Evolutionary conservation across 1,284 basidiomycete genomes (phyloP).

Genomic region (Puccinia coronata): DNA sequence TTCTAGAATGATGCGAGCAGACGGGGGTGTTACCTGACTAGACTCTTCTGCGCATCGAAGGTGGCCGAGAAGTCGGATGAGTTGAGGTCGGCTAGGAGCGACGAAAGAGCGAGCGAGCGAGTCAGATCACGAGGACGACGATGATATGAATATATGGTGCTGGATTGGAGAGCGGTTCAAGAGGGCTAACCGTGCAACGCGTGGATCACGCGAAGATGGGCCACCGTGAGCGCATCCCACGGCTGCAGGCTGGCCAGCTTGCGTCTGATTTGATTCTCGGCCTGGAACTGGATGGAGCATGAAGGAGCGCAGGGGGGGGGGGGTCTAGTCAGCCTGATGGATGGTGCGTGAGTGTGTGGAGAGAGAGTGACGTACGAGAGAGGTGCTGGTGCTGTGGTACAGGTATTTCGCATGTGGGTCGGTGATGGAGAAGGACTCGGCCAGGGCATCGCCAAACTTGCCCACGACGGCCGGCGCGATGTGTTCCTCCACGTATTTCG

Average conservation of each 20-base stretch:
- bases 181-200: slow-evolving; percentile 20
- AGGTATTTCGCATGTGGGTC: slow-evolving; percentile 36
- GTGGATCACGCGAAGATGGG: slow-evolving; percentile 38
- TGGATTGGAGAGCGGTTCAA: no score
- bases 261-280: slow-evolving; percentile 44
- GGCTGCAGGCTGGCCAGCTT: slow-evolving; percentile 18
- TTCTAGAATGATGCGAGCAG: background rate
- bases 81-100: background rate
- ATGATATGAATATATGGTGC: background rate
- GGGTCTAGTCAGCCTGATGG: no score
- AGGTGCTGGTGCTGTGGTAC: slow-evolving; percentile 14
- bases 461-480: slow-evolving; percentile 8
- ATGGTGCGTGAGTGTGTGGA: no score
- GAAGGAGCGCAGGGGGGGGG: no score
- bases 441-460: slow-evolving; percentile 38
- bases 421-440: slow-evolving; percentile 32
- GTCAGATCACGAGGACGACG: background rate
- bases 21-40: slow-evolving; percentile 30
- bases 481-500: slow-evolving; percentile 44
- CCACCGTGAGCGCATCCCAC: slow-evolving; percentile 32
- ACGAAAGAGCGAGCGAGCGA: background rate
- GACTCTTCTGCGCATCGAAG: slow-evolving; percentile 41
- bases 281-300: background rate
- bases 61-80: slow-evolving; percentile 26
- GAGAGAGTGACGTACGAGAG: slow-evolving; percentile 14